Conservation (phyloP, 306 rosid species). For the Heteromeles arbutifolia region DNA sequence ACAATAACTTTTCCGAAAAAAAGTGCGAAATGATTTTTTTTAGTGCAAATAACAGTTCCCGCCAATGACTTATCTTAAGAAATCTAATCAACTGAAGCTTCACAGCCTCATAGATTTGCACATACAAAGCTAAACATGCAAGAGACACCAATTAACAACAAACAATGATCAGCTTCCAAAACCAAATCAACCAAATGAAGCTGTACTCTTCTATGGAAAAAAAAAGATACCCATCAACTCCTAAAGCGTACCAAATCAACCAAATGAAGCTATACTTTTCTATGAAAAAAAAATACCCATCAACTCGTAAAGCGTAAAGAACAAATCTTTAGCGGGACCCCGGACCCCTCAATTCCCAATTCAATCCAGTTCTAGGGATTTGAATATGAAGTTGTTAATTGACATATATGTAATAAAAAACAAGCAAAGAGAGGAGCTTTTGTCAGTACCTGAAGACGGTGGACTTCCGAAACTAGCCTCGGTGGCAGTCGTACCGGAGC, state of each 20-base stretch:
- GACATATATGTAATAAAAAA: not conserved
- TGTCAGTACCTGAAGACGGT: not conserved
- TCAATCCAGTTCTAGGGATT: not conserved
- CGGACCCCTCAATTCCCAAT: not conserved
- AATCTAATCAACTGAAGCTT: not conserved
- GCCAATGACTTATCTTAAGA: not conserved
- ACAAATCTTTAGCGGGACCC: not conserved
- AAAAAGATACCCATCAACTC: not conserved
- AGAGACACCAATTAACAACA: not conserved
- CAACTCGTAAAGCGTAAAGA: not conserved
- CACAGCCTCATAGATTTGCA: not conserved
- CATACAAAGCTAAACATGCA: not conserved
- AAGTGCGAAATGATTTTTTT: not conserved
- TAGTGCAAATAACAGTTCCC: not conserved
- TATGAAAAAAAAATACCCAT: not conserved
- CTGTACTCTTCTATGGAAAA: too few relatives aligned
- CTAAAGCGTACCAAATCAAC: too few relatives aligned
- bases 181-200: not conserved
- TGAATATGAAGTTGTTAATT: not conserved
- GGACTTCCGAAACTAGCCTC: not conserved
- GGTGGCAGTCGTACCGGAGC: not conserved
- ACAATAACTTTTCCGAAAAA: not conserved
- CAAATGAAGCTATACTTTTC: too few relatives aligned
- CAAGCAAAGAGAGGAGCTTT: not conserved
- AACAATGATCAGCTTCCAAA: not conserved